Conservation (phyloP, 345 rosid species). For the Eucalyptus leucophloia region DNA sequence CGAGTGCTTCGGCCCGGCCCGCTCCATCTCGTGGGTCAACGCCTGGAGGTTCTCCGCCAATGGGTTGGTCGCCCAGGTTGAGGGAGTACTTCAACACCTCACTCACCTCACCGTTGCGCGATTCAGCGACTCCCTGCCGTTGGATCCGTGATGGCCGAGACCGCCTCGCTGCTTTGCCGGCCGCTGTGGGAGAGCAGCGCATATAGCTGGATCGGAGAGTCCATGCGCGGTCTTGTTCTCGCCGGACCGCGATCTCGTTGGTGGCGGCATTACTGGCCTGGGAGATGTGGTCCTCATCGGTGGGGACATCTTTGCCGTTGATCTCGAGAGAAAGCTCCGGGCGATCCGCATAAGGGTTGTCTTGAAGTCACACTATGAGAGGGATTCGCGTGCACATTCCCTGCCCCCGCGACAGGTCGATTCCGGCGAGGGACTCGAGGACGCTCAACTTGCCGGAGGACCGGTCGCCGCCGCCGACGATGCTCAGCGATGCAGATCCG, state of each 20-base stretch:
- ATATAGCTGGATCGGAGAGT: slow-evolving; percentile 49
- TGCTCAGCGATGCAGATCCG: neutral
- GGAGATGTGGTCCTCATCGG: too few species aligned
- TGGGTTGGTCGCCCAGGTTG: too few species aligned
- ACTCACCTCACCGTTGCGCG: slow-evolving; percentile 12
- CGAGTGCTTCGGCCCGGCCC: too few species aligned
- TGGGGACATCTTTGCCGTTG: too few species aligned
- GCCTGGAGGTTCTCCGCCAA: too few species aligned
- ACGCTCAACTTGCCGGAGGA: neutral
- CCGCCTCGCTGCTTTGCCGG: slow-evolving; percentile 21
- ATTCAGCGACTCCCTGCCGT: slow-evolving; percentile 21
- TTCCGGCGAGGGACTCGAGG: neutral
- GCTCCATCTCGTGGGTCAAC: too few species aligned
- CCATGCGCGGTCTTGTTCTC: slow-evolving; percentile 74
- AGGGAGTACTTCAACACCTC: too few species aligned
- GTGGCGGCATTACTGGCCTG: too few species aligned
- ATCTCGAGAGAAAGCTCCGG: neutral
- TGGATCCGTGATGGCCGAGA: neutral
- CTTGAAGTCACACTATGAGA: too few species aligned
- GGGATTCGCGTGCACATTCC: too few species aligned
- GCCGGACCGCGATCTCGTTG: neutral
- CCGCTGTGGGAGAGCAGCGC: slow-evolving; percentile 79
- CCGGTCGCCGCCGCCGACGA: neutral
- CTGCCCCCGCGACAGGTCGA: neutral
- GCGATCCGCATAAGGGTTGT: too few species aligned